A percentile compares a stretch with the other conserved stretches of the same genome.
Evolutionary conservation across 139 green algal genomes (phyloP).

Genomic region (Nannochloris sp.): DNA sequence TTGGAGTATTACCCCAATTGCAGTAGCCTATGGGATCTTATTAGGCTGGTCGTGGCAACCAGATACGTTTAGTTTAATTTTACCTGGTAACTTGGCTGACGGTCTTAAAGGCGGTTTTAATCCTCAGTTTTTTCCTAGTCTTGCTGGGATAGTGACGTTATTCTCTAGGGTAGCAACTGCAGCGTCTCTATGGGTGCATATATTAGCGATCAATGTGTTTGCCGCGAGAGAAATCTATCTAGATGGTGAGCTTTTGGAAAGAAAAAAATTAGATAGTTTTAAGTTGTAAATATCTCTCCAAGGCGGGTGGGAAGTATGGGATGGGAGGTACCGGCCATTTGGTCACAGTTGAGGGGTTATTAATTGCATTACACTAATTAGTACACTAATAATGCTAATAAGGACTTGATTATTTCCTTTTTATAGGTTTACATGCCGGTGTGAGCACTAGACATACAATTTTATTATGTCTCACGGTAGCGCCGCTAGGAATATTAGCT

Average conservation of each 20-base stretch:
- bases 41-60: constrained; percentile 49
- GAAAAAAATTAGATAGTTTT: not conserved
- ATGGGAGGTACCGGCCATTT: no score
- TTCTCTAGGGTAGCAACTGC: constrained; percentile 51
- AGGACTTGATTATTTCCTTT: not conserved
- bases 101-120: constrained; percentile 54
- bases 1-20: constrained; percentile 31
- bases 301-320: no score
- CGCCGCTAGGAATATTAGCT: constrained; percentile 38
- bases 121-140: constrained; percentile 64
- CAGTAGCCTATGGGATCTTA: constrained; percentile 43
- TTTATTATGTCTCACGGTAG: constrained; percentile 34
- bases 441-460: constrained; percentile 30
- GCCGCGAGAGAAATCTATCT: constrained; percentile 31
- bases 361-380: not conserved
- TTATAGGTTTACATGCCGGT: not conserved
- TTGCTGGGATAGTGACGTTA: constrained; percentile 49
- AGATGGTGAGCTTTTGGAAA: constrained; percentile 17
- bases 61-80: constrained; percentile 57
- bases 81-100: constrained; percentile 53
- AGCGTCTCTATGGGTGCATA: constrained; percentile 55
- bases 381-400: not conserved
- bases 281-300: no score
- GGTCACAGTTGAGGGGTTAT: no score
- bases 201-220: constrained; percentile 65